Evolutionary conservation across 208 protist genomes (phyloP).

Genomic region (Trypanosoma mega): DNA sequence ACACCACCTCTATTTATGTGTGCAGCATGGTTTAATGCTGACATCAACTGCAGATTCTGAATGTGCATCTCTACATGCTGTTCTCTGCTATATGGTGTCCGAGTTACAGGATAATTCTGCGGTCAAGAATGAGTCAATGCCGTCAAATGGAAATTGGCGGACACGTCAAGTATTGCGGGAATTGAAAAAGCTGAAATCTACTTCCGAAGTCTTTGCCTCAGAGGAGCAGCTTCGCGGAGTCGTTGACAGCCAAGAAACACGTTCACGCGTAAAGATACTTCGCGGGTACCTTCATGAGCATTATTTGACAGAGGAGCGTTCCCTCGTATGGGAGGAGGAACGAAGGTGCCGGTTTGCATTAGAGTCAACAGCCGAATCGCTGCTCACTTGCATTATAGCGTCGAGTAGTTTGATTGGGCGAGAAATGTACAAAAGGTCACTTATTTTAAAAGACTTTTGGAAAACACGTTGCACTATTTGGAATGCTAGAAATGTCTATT

Average conservation of each 20-base stretch:
- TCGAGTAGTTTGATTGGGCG: slow-evolving; percentile 2
- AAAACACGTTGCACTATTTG: not conserved
- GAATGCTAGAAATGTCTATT: not conserved
- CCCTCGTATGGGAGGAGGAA: slow-evolving; percentile 34
- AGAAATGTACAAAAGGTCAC: slow-evolving; percentile 25
- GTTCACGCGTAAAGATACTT: slow-evolving; percentile 47
- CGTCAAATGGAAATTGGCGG: slow-evolving; percentile 36
- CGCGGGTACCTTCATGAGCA: slow-evolving; percentile 35
- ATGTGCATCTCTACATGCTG: slow-evolving; percentile 21
- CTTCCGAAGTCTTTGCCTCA: slow-evolving; percentile 26
- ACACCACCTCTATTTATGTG: not conserved
- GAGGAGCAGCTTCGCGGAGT: slow-evolving; percentile 56
- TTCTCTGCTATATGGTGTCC: slow-evolving; percentile 24
- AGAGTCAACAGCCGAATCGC: slow-evolving; percentile 25
- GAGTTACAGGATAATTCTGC: slow-evolving; percentile 2
- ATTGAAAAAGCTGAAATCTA: slow-evolving; percentile 39
- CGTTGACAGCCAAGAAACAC: slow-evolving; percentile 48
- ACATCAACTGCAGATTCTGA: slow-evolving; percentile 22
- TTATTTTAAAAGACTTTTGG: slow-evolving; percentile 1
- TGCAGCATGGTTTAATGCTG: too few relatives aligned
- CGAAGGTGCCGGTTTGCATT: too few relatives aligned
- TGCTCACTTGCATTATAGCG: not conserved
- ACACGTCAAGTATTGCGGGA: slow-evolving; percentile 58
- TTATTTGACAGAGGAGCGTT: slow-evolving; percentile 44
- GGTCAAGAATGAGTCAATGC: not conserved